Percentiles rank a stretch among this genome's conserved stretches.
phyloP scores from a whole-genome alignment of 495 filamentous ascomycete species.

The Cladorrhinum samala region DNA sequence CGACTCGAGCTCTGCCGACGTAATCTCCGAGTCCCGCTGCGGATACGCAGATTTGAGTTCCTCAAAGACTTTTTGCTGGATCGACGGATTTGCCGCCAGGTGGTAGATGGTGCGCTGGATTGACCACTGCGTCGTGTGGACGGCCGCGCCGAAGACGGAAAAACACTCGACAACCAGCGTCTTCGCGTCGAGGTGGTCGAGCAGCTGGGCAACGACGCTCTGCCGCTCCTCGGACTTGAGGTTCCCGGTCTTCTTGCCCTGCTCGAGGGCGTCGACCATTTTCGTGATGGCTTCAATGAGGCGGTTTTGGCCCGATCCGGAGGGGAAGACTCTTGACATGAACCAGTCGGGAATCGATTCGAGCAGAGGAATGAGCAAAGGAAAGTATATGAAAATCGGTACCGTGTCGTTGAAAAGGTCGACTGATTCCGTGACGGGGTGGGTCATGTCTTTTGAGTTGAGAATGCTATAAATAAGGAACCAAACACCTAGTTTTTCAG shows the following conservation, averaged over 20 bases:
- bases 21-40: not conserved
- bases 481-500: not conserved
- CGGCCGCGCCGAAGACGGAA: not conserved
- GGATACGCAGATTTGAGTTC: not conserved
- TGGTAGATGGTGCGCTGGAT: not conserved
- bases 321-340: not conserved
- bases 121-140: slow-evolving; percentile 1
- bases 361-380: not conserved
- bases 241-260: not conserved
- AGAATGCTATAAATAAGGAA: not conserved
- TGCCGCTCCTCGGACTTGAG: not conserved
- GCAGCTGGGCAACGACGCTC: not conserved
- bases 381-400: not conserved
- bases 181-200: not conserved
- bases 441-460: not conserved
- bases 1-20: not conserved
- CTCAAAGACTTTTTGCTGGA: not conserved
- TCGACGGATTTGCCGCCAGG: not conserved
- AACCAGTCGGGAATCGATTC: not conserved
- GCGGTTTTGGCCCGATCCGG: not conserved
- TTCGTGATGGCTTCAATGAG: not conserved
- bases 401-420: not conserved
- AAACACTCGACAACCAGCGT: not conserved
- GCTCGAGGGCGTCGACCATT: not conserved
- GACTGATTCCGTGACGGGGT: not conserved